phyloP scores from a whole-genome alignment of 2,329 filamentous ascomycete genomes.

The Colletotrichum paranaense region DNA sequence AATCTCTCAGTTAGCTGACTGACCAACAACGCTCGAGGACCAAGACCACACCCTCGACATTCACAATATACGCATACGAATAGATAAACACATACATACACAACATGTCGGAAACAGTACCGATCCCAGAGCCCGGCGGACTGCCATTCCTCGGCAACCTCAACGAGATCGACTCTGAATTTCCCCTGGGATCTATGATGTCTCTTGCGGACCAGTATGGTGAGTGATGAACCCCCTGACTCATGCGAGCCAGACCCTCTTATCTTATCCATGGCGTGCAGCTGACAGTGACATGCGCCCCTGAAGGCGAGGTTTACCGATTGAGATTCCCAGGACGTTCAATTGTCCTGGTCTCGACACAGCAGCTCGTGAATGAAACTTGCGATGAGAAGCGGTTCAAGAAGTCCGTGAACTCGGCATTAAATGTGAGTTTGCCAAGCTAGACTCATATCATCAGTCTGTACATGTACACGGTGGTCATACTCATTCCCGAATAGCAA shows the following conservation, averaged over 20 bases:
- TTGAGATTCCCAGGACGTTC: slow-evolving; percentile 62
- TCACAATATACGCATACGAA: neutral
- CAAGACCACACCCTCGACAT: neutral
- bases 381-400: slow-evolving; percentile 74
- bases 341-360: slow-evolving; percentile 62
- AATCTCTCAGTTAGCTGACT: neutral
- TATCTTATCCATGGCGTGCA: neutral
- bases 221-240: slow-evolving; percentile 45
- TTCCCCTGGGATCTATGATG: slow-evolving; percentile 65
- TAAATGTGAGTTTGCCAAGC: slow-evolving; percentile 43
- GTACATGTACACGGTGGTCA: neutral
- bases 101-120: slow-evolving; percentile 31
- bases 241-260: neutral
- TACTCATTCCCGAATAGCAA: slow-evolving; percentile 46
- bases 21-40: neutral
- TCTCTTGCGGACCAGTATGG: slow-evolving; percentile 75
- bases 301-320: slow-evolving; percentile 67
- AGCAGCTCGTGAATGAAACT: slow-evolving; percentile 69
- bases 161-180: slow-evolving; percentile 69
- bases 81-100: neutral
- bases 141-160: slow-evolving; percentile 76
- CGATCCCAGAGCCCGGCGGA: slow-evolving; percentile 60
- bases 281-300: slow-evolving; percentile 4
- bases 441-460: neutral
- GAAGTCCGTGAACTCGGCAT: slow-evolving; percentile 63